Percentiles rank a stretch among this genome's conserved stretches.
phyloP scores from a whole-genome alignment of 129 eudicot genomes.

The Chrysanthemum seticuspe region DNA sequence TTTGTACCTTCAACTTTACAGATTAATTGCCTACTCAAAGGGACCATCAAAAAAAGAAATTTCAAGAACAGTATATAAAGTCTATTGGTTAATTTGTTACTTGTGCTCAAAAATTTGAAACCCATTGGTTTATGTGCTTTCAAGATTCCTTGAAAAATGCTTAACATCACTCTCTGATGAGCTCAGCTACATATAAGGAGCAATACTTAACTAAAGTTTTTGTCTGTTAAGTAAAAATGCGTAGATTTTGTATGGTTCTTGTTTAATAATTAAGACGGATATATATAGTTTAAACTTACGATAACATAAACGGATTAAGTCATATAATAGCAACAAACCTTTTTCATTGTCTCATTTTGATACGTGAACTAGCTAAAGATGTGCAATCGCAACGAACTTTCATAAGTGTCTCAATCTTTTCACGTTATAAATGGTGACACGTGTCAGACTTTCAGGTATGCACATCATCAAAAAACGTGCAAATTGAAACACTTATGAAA shows the following conservation, averaged over 20 bases:
- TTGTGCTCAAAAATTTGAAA: background rate
- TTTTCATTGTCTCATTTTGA: no score
- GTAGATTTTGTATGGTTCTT: background rate
- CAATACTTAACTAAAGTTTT: background rate
- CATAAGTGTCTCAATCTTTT: no score
- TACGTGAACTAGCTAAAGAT: no score
- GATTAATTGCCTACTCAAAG: conserved; percentile 26
- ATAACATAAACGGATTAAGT: no score
- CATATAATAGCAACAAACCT: no score
- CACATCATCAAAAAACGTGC: no score
- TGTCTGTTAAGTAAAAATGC: background rate
- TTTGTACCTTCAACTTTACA: conserved; percentile 26
- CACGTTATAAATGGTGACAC: no score
- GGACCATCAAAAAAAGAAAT: conserved; percentile 10
- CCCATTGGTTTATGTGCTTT: conserved; percentile 36
- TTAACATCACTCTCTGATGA: conserved; percentile 6
- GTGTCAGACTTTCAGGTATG: no score
- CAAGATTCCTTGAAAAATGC: conserved; percentile 32
- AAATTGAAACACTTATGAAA: no score
- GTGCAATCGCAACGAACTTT: no score
- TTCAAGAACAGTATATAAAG: background rate
- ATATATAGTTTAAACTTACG: no score
- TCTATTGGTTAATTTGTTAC: background rate
- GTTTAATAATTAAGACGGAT: no score
- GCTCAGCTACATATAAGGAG: conserved; percentile 15